Base-by-base conservation (phyloP, 2,329 filamentous ascomycete species). In the Celoporthe dispersa region DNA sequence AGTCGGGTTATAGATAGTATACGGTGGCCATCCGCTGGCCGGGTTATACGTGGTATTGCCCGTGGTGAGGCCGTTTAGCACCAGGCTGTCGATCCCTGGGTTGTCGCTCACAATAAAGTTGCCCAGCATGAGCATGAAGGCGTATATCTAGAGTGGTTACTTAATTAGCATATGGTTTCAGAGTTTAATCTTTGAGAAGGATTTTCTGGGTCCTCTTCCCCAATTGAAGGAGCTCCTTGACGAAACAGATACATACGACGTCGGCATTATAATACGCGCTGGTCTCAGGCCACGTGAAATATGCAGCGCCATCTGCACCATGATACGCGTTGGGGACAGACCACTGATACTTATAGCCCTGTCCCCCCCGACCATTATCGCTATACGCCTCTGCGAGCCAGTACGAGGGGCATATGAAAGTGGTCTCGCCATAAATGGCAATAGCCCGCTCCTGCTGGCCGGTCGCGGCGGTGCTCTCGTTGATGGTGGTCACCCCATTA, bases 341-440 rank as follows among this genome's bases (percentile, higher is more conserved):
- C 39, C 59, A 67, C 28, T 67, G 65, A 33, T 67, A 67, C 22
- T 61, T 67, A 39, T 59, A 67, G 22, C 65, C 22, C 37, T 67
- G 59, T 2, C 65, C 65, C 1, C 65, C 57, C 2, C 35, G 59
- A 12, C 25, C 4, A 39, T 61, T 67, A 59, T 67, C 28, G 22
- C 65, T 67, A 4, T 67, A 67, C 5, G 65, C 65, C 39, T 67
- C 65, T 14, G 65, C 57, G 22, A 67, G n/a, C 65, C 65, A 67
- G 39, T 67, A 67, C 11, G 65, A 62, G 28, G 65, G 65, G 22
- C 65, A 67, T 3, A 61, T 67, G 55, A 67, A 62, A 19, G 65
- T 67, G 7, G 55, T 48, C 35, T 67, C 65, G 7, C 65, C 65
- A n/a, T 67, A 67, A 28, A 67, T 67, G 12, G 55, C 65, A 33